Conservation (phyloP, 345 rosid genomes). For the Atalantia buxifolia region DNA sequence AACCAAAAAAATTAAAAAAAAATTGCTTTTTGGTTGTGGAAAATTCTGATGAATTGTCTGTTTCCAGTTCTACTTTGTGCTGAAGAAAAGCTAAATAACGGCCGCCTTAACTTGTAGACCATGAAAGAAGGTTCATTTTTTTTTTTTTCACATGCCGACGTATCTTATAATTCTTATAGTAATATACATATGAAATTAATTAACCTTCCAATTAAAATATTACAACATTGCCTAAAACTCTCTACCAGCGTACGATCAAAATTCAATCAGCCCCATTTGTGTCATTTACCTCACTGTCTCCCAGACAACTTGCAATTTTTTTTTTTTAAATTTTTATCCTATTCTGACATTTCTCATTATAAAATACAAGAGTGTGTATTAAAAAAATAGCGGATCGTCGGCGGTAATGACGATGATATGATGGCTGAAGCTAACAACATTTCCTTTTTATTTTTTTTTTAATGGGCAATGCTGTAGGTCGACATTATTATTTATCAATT, state of each 20-base stretch:
- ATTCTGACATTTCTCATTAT: background rate
- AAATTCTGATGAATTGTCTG: background rate
- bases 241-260: no score
- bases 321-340: background rate
- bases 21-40: background rate
- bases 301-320: constrained; percentile 6
- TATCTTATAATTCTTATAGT: no score
- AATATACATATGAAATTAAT: no score
- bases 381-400: background rate
- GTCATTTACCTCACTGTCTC: background rate
- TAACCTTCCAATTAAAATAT: no score
- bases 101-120: background rate
- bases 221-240: no score
- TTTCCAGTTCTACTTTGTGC: background rate
- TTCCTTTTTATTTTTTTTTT: background rate
- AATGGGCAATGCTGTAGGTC: constrained; percentile 1
- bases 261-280: background rate
- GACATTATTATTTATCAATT: background rate
- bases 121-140: background rate
- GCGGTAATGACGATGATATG: constrained; percentile 11
- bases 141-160: no score
- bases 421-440: background rate
- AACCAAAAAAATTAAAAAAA: no score
- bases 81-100: background rate
- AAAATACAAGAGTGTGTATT: background rate